Conservation (phyloP, 257 asterid genomes). For the Solanum gandarillasii region DNA sequence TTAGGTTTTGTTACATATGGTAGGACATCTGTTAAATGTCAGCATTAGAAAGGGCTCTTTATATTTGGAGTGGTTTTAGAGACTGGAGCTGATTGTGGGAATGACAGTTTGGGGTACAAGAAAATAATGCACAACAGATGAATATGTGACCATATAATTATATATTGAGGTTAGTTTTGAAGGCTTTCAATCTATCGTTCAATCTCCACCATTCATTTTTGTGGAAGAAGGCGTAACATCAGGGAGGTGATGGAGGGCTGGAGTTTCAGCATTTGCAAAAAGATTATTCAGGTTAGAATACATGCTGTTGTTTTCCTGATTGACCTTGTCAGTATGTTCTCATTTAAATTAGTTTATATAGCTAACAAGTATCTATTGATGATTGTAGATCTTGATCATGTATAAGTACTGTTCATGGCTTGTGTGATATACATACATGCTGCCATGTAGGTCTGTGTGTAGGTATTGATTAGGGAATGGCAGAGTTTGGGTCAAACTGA, state of each 20-base stretch:
- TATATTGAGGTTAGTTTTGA: constrained; percentile 22
- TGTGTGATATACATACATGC: not conserved
- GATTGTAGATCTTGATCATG: not conserved
- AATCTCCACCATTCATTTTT: constrained; percentile 6
- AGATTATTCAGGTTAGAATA: constrained; percentile 26
- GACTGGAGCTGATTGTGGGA: constrained; percentile 11
- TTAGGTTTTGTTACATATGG: constrained; percentile 30
- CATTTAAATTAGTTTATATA: not conserved
- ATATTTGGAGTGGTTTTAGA: constrained; percentile 21
- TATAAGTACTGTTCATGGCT: not conserved
- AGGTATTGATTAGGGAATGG: not conserved
- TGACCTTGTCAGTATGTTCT: not conserved
- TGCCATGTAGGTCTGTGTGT: not conserved
- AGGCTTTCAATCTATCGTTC: constrained; percentile 16
- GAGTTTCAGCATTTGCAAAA: constrained; percentile 37
- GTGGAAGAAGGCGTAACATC: constrained; percentile 15
- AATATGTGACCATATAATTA: constrained; percentile 16
- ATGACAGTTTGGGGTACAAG: constrained; percentile 17
- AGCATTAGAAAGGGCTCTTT: constrained; percentile 15
- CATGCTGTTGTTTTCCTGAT: not conserved
- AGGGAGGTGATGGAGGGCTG: constrained; percentile 22
- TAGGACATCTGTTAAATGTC: constrained; percentile 24
- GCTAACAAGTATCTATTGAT: not conserved
- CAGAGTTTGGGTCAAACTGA: not conserved
- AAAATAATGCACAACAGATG: constrained; percentile 12